Evolutionary conservation across 805 yeast genomes (phyloP), one percentile per base, ranked within the genome.

Genomic region (baker's yeast (Saccharomyces cerevisiae)): DNA sequence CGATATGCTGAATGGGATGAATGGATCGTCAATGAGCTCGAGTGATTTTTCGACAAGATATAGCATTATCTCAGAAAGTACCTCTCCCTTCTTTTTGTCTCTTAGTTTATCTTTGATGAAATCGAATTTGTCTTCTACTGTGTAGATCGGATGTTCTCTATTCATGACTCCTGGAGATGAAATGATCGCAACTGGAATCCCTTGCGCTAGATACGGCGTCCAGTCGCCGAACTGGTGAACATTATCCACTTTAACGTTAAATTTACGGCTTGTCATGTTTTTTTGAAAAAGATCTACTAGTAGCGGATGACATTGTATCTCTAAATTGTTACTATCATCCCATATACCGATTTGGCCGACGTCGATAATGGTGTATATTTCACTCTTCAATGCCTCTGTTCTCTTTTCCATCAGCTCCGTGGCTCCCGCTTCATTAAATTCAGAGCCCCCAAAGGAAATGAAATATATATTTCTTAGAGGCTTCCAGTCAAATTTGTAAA

Each of bases 391-490:
- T 43, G 75, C 77, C 26, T 78, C 77, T n/a, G 72, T 67, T 54
- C 78, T 77, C 41, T 75, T 72, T 60, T 85, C 87, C 6, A 84
- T 76, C 78, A 91, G 83, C 62, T 86, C 92, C 0, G 90, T 77
- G n/a, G 88, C 77, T 0, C 98, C 98, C 0, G 94, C 96, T 59
- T 77, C 72, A 65, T 90, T 90, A 63, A 85, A 89, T 57, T 84
- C 82, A 0, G 86, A 73, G 0, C 87, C 97, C 62, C 91, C 96
- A 73, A 87, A 89, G 0, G 96, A 87, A 0, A 82, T 81, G 71
- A 91, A 90, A 63, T 85, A 84, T 13, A 91, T 83, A 2, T 91
- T 77, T 67, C 98, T 79, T 43, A 89, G 69, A 0, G 98, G 97
- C 48, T 76, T 73, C 97, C 97, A 91, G 56, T 83, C 81, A 61